Base-by-base conservation (phyloP, 176 grass and related monocot genomes). In the Rhipidocladum racemiflorum region DNA sequence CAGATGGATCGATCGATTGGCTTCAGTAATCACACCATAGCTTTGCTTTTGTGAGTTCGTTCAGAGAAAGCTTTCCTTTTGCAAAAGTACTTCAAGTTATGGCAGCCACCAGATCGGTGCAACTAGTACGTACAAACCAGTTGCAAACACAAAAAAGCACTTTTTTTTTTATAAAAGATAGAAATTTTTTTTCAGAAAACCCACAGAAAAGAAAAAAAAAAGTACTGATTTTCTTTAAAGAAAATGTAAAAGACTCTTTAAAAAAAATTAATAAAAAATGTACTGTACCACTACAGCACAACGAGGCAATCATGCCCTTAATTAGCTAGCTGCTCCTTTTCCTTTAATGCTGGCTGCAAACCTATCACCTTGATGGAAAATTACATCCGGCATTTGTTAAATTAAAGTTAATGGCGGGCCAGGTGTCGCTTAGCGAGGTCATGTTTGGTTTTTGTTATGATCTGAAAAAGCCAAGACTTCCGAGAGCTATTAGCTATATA, bases 351-450 rank as follows among this genome's bases (percentile, higher is more conserved):
- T 40, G 14, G 54, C 78, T 70, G 54, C 74, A 48, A 85, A 71
- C 83, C 28, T 78, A 21, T 29, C 83, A 63, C 65, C 65, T 78
- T 36, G 29, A 72, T 72, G 74, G 65, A 49, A 25, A 85, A 42
- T 20, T 70, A 50, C 53, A 70, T 25, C 44, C 62, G 65, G 36
- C 53, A 85, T 25, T 35, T 29, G 43, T 36, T 79, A 61, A 77
- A 35, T 18, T 43, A 53, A 78, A 72, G 75, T 63, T 53, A n/a
- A 23, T n/a, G 16, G 42, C 2, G 4, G 56, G 75, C 32, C 23
- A 85, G 55, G 43, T 78, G 54, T 71, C 42, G 3, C 54, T 9
- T 16, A 50, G 40, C 29, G 5, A 83, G 44, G 43, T 16, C 27
- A 21, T 78, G 28, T 25, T 71, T 78, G 27, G n/a, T 6, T 34